phyloP scores from a whole-genome alignment of 192 early-diverging fungal genomes.

The Allomyces macrogynus region DNA sequence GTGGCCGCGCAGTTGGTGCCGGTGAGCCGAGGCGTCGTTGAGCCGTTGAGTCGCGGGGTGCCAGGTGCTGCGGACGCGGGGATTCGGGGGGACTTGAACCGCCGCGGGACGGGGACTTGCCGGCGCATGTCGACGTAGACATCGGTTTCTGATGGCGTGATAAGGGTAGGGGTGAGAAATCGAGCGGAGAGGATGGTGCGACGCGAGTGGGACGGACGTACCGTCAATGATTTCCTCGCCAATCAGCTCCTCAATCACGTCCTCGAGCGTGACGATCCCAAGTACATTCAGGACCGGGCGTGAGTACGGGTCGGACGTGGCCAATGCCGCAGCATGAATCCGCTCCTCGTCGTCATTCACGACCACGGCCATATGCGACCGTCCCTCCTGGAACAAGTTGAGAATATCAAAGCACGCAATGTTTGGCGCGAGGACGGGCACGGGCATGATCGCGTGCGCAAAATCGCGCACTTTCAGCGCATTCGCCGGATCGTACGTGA shows the following conservation, averaged over 20 bases:
- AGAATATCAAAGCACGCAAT: background rate
- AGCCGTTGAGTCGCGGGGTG: too few relatives aligned
- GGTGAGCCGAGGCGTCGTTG: too few relatives aligned
- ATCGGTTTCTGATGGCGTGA: background rate
- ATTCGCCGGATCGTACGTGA: background rate
- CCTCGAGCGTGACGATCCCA: conserved; percentile 6
- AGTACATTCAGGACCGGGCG: background rate
- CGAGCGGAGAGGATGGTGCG: too few relatives aligned
- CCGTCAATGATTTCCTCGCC: background rate
- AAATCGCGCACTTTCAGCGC: background rate
- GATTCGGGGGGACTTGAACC: background rate
- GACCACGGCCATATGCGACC: conserved; percentile 2
- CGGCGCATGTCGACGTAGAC: background rate
- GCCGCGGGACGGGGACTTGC: background rate
- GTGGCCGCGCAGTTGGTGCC: too few relatives aligned
- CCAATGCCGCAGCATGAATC: background rate
- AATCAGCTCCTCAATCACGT: conserved; percentile 1
- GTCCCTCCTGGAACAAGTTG: conserved; percentile 1
- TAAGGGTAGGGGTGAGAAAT: too few relatives aligned
- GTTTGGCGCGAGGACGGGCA: background rate
- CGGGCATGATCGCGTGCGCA: background rate
- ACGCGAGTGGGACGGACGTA: too few relatives aligned
- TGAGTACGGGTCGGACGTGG: background rate
- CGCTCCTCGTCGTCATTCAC: background rate
- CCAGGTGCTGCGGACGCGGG: background rate